phyloP scores from a whole-genome alignment of 345 rosid species.

The Carallia brachiata region DNA sequence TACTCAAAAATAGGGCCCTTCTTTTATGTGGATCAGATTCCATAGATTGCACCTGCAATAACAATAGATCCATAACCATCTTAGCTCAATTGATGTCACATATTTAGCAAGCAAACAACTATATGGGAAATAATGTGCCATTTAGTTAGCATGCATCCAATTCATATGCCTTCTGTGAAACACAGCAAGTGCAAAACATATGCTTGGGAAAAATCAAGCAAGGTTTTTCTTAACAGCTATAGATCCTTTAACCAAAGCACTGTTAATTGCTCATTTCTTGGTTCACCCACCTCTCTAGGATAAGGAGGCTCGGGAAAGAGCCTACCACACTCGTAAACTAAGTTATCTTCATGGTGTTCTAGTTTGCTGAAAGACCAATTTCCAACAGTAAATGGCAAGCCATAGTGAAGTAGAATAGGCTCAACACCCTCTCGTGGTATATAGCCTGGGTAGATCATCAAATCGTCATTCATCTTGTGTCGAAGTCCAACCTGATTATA shows the following conservation, averaged over 20 bases:
- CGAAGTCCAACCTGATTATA: constrained; percentile 76
- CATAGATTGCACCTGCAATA: constrained; percentile 60
- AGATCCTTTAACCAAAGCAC: background rate
- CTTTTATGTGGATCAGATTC: constrained; percentile 58
- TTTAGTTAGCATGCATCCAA: background rate
- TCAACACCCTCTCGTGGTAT: constrained; percentile 74
- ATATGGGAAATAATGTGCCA: background rate
- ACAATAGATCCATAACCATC: background rate
- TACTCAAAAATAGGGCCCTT: constrained; percentile 57
- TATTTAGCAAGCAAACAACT: background rate
- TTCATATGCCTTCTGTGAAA: background rate
- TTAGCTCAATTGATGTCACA: background rate
- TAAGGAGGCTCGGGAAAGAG: constrained; percentile 97
- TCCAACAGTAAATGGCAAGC: constrained; percentile 78
- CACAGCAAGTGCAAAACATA: constrained; percentile 3
- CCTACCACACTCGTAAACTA: constrained; percentile 77
- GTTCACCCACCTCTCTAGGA: constrained; percentile 77
- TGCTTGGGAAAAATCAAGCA: constrained; percentile 6
- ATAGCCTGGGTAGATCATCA: constrained; percentile 98
- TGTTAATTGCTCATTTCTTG: constrained; percentile 7
- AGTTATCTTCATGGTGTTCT: constrained; percentile 83
- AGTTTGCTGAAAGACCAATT: constrained; percentile 96
- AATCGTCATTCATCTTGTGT: constrained; percentile 71
- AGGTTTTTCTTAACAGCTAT: background rate
- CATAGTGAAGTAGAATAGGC: constrained; percentile 93